Evolutionary conservation across 2,329 filamentous ascomycete species (phyloP).

Genomic region (Polytolypa hystricis): DNA sequence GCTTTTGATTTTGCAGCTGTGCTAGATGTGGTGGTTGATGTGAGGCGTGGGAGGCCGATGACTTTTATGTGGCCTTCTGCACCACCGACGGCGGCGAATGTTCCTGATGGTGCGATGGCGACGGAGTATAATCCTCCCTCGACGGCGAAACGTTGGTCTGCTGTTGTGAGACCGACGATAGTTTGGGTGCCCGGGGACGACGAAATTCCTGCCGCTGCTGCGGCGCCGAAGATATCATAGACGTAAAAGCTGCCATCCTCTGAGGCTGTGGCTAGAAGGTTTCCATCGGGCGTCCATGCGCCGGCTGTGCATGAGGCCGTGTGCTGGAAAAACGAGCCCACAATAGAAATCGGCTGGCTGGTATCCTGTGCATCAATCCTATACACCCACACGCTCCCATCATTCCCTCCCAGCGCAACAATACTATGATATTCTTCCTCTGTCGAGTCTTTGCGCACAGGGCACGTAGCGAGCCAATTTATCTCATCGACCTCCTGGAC

Average conservation of each 20-base stretch:
- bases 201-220: slow-evolving; percentile 52
- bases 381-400: slow-evolving; percentile 95
- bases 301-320: slow-evolving; percentile 78
- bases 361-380: slow-evolving; percentile 60
- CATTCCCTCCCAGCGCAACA: slow-evolving; percentile 74
- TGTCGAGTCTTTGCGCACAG: slow-evolving; percentile 38
- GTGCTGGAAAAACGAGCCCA: slow-evolving; percentile 88
- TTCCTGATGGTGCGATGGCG: slow-evolving; percentile 66
- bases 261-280: slow-evolving; percentile 73
- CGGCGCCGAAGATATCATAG: slow-evolving; percentile 80
- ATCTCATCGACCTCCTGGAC: slow-evolving; percentile 88
- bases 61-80: slow-evolving; percentile 78
- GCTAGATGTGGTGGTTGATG: slow-evolving; percentile 24
- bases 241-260: slow-evolving; percentile 85
- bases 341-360: slow-evolving; percentile 58
- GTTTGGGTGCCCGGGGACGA: slow-evolving; percentile 48
- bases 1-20: slow-evolving; percentile 35
- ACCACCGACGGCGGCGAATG: slow-evolving; percentile 76
- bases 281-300: slow-evolving; percentile 79
- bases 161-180: slow-evolving; percentile 63
- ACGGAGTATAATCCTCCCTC: slow-evolving; percentile 86
- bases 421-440: slow-evolving; percentile 57
- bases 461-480: slow-evolving; percentile 76
- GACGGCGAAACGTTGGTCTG: slow-evolving; percentile 83
- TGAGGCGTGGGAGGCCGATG: slow-evolving; percentile 64